These are phyloP conservation scores for Colletotrichum ledebouriae DNA, from an alignment of 2,329 filamentous ascomycete species.

Conservation along the genomic window DNA sequence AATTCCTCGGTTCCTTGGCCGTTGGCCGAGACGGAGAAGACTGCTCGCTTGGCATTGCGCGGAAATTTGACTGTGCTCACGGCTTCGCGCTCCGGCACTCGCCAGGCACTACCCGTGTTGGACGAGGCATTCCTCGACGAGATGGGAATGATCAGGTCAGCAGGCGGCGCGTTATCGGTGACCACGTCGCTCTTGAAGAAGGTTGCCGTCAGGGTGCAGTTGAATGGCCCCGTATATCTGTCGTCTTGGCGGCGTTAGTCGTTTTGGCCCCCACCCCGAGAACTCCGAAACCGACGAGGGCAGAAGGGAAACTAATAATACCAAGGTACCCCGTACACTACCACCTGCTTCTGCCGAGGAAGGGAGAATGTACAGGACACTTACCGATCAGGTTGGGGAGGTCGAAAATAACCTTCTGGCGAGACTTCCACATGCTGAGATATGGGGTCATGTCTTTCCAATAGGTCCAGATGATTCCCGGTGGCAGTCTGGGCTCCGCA, in stretches of 20 bases:
- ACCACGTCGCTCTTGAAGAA: conserved; percentile 70
- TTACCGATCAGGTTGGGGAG: conserved; percentile 76
- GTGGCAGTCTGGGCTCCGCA: conserved; percentile 75
- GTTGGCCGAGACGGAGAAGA: conserved; percentile 82
- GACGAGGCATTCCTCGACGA: conserved; percentile 65
- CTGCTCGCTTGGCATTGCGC: conserved; percentile 74
- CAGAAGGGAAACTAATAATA: conserved; percentile 2
- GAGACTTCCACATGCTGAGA: conserved; percentile 74
- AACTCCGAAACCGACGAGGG: conserved; percentile 17
- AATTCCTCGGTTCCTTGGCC: conserved; percentile 85
- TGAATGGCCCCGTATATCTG: conserved; percentile 79
- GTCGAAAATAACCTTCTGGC: conserved; percentile 84
- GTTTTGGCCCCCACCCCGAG: conserved; percentile 40
- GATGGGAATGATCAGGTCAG: conserved; percentile 77
- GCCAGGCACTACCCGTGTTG: conserved; percentile 75
- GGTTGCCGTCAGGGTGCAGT: conserved; percentile 79
- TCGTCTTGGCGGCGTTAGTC: conserved; percentile 54
- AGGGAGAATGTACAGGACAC: conserved; percentile 2
- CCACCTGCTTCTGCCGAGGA: conserved; percentile 1
- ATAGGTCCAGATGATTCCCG: conserved; percentile 82
- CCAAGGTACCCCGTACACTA: no score
- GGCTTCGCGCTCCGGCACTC: conserved; percentile 73
- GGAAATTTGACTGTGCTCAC: conserved; percentile 73
- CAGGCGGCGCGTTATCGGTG: conserved; percentile 59
- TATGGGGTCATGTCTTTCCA: conserved; percentile 84